phyloP scores from a whole-genome alignment of 441 rosid species.

The Bruguiera hainesii region DNA sequence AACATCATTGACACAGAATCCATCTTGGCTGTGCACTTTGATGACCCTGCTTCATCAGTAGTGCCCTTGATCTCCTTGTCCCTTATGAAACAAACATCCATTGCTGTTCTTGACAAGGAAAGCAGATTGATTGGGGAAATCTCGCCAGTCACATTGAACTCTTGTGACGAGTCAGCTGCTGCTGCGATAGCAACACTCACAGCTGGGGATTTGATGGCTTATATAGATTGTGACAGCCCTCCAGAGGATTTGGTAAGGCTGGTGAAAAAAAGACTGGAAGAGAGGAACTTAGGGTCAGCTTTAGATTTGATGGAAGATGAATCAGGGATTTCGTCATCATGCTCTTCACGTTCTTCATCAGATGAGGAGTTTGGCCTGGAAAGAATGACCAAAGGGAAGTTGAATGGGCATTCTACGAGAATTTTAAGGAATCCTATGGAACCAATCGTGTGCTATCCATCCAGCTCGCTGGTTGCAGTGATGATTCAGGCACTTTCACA shows the following conservation, averaged over 20 bases:
- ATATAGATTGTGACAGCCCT: conserved; percentile 49
- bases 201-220: conserved; percentile 56
- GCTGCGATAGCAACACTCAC: conserved; percentile 60
- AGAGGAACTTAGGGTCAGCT: conserved; percentile 34
- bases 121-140: conserved; percentile 68
- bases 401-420: conserved; percentile 31
- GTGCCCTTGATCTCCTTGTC: conserved; percentile 46
- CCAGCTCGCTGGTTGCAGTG: conserved; percentile 68
- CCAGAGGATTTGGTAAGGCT: conserved; percentile 40
- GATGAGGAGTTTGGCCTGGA: conserved; percentile 49
- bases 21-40: conserved; percentile 47
- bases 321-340: conserved; percentile 22
- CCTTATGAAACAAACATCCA: conserved; percentile 57
- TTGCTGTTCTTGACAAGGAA: conserved; percentile 66
- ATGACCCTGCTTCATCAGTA: conserved; percentile 67
- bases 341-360: conserved; percentile 33
- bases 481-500: conserved; percentile 69
- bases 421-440: conserved; percentile 35
- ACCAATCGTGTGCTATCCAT: conserved; percentile 47
- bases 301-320: conserved; percentile 50
- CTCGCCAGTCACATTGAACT: conserved; percentile 66
- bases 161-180: conserved; percentile 65
- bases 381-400: conserved; percentile 24
- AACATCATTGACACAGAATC: conserved; percentile 46
- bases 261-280: conserved; percentile 48